Evolutionary conservation across 2,329 filamentous ascomycete genomes (phyloP).

Genomic region (Alternaria tenuissima): DNA sequence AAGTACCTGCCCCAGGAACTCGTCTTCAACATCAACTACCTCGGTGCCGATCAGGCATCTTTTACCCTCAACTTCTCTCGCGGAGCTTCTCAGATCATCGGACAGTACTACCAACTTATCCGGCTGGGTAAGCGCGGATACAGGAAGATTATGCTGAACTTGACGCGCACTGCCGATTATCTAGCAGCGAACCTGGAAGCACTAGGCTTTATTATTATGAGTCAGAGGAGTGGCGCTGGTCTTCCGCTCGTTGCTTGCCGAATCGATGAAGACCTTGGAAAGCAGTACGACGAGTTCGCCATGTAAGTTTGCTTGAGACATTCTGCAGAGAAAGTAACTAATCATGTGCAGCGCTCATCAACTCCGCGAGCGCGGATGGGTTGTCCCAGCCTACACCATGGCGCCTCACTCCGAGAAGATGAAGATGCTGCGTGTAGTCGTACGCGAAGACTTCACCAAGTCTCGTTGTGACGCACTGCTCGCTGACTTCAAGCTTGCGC

Average conservation of each 20-base stretch:
- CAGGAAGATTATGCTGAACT: constrained; percentile 90
- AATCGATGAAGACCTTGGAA: constrained; percentile 65
- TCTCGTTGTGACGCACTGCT: constrained; percentile 81
- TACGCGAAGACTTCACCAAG: constrained; percentile 89
- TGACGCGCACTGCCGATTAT: constrained; percentile 90
- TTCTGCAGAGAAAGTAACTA: background rate
- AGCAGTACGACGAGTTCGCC: constrained; percentile 64
- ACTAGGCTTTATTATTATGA: constrained; percentile 89
- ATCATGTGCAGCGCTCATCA: constrained; percentile 70
- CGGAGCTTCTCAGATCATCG: constrained; percentile 91
- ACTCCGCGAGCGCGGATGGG: constrained; percentile 86
- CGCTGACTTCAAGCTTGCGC: constrained; percentile 78
- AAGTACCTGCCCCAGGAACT: constrained; percentile 77
- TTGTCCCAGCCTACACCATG: constrained; percentile 97
- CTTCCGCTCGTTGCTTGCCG: constrained; percentile 92
- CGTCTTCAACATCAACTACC: constrained; percentile 99
- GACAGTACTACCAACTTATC: constrained; percentile 97
- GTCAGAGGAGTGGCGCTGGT: constrained; percentile 76
- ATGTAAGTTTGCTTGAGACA: constrained; percentile 52
- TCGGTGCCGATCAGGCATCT: constrained; percentile 91
- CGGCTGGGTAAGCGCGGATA: constrained; percentile 93
- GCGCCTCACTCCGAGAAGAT: constrained; percentile 83
- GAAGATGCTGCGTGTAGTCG: constrained; percentile 92
- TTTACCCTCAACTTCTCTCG: constrained; percentile 99
- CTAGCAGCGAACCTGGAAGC: constrained; percentile 75